Evolutionary conservation across 192 early-diverging fungal species (phyloP).

Genomic region (Allomyces macrogynus): DNA sequence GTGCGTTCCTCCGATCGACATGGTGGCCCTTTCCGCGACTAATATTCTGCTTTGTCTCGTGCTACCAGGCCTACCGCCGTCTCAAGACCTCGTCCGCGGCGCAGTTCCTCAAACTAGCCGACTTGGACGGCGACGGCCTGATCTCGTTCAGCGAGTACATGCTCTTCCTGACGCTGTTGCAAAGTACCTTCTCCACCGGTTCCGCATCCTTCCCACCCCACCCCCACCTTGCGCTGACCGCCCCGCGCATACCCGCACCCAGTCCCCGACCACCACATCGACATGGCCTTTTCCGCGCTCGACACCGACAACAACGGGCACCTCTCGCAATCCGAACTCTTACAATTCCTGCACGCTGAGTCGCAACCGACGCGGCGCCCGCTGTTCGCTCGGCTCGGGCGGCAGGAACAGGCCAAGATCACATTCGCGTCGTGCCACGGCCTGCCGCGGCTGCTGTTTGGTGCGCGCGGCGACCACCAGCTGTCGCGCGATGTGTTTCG

Average conservation of each 20-base stretch:
- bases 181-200: slow-evolving; percentile 2
- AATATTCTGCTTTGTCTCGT: too few relatives aligned
- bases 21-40: too few relatives aligned
- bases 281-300: slow-evolving; percentile 15
- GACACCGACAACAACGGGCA: slow-evolving; percentile 17
- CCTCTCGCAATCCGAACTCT: slow-evolving; percentile 16
- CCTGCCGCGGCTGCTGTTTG: slow-evolving; percentile 12
- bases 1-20: too few relatives aligned
- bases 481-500: slow-evolving; percentile 13
- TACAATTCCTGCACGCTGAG: slow-evolving; percentile 7
- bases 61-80: background rate
- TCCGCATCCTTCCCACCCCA: too few relatives aligned
- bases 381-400: background rate
- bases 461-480: slow-evolving; percentile 10
- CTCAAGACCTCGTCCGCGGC: slow-evolving; percentile 8
- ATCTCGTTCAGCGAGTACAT: slow-evolving; percentile 18
- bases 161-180: slow-evolving; percentile 16
- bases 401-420: slow-evolving; percentile 1
- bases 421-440: slow-evolving; percentile 5
- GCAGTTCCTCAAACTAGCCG: slow-evolving; percentile 15
- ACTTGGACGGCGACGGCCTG: slow-evolving; percentile 16
- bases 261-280: slow-evolving; percentile 13
- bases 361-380: background rate
- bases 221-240: too few relatives aligned
- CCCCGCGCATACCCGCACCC: too few relatives aligned